phyloP scores from a whole-genome alignment of 164 flowering plant species.

The Piper betle region DNA sequence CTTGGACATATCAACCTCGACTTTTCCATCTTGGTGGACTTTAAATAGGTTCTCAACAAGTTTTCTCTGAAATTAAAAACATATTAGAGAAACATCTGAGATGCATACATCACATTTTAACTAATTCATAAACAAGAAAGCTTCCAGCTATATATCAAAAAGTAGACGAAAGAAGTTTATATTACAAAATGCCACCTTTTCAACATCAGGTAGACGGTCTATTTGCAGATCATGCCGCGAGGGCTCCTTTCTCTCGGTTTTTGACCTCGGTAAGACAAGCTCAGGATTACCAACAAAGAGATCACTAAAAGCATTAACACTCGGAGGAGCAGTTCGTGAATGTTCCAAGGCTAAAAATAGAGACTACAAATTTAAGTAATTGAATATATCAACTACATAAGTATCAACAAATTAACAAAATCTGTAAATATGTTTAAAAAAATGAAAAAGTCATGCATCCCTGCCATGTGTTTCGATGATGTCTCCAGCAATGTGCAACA shows the following conservation, averaged over 20 bases:
- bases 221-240: slow-evolving; percentile 40
- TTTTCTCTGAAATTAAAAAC: slow-evolving; percentile 35
- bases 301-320: slow-evolving; percentile 10
- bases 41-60: slow-evolving; percentile 59
- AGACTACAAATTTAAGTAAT: neutral
- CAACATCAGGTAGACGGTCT: slow-evolving; percentile 64
- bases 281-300: slow-evolving; percentile 27
- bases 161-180: neutral
- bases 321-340: slow-evolving; percentile 51
- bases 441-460: neutral
- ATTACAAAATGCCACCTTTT: slow-evolving; percentile 39
- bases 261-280: slow-evolving; percentile 32
- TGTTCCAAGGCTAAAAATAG: slow-evolving; percentile 50
- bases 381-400: neutral
- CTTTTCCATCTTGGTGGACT: slow-evolving; percentile 81
- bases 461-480: too few relatives aligned
- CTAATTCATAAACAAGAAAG: neutral
- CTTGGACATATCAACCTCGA: slow-evolving; percentile 60
- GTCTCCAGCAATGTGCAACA: too few relatives aligned
- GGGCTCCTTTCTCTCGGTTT: slow-evolving; percentile 47
- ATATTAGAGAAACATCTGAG: neutral
- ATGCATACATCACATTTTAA: too few relatives aligned
- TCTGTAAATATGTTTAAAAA: neutral
- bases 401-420: neutral
- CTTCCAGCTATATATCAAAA: neutral